Percentiles rank a stretch among this genome's conserved stretches.
Conservation (phyloP, 768 basidiomycete genomes). For the Termitomyces titanicus region DNA sequence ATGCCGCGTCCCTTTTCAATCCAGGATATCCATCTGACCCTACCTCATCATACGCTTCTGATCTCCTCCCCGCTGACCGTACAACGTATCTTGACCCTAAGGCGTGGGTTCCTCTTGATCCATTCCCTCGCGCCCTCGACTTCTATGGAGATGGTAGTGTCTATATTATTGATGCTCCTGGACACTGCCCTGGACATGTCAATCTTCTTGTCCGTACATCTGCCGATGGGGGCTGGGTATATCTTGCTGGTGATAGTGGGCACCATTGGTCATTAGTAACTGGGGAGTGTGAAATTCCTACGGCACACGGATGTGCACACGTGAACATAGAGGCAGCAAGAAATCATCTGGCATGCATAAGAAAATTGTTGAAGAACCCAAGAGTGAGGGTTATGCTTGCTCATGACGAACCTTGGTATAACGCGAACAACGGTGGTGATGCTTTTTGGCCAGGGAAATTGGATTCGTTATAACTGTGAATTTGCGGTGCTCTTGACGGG, state of each 20-base stretch:
- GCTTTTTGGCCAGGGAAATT: conserved; percentile 38
- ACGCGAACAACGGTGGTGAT: conserved; percentile 35
- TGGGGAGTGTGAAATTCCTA: conserved; percentile 36
- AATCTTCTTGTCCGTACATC: conserved; percentile 52
- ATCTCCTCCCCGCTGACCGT: conserved; percentile 9
- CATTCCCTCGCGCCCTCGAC: conserved; percentile 39
- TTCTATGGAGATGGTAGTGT: conserved; percentile 54
- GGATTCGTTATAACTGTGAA: too few relatives aligned
- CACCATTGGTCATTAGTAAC: conserved; percentile 49
- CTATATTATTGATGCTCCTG: conserved; percentile 53
- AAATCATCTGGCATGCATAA: conserved; percentile 31
- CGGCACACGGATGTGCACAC: conserved; percentile 35
- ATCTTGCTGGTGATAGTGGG: conserved; percentile 50
- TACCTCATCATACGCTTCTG: conserved; percentile 3
- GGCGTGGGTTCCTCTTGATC: conserved; percentile 9
- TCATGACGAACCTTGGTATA: conserved; percentile 52
- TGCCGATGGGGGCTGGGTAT: conserved; percentile 48
- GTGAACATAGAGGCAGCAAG: conserved; percentile 36
- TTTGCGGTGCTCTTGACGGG: too few relatives aligned
- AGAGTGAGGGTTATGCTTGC: conserved; percentile 46
- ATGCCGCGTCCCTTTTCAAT: conserved; percentile 28
- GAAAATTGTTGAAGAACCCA: conserved; percentile 31
- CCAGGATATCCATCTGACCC: conserved; percentile 7
- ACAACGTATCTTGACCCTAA: conserved; percentile 5
- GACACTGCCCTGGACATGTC: conserved; percentile 52